A percentile compares a stretch with the other conserved stretches of the same genome.
Conservation (phyloP, 2,329 filamentous ascomycete species). For the Aspergillus ochraceoroseus region DNA sequence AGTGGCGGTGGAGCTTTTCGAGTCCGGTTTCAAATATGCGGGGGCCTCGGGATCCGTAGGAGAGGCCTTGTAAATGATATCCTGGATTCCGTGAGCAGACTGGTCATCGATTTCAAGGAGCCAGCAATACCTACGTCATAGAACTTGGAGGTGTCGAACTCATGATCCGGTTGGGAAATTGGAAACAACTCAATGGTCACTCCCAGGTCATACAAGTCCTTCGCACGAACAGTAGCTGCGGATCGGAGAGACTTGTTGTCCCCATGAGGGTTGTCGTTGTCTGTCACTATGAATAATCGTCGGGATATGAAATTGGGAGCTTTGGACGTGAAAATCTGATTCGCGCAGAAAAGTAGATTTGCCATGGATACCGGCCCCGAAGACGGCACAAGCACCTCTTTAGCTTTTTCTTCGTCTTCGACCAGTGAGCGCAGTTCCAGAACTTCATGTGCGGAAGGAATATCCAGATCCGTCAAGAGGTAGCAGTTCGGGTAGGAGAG, state of each 20-base stretch:
- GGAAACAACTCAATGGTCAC: conserved; percentile 91
- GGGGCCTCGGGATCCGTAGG: conserved; percentile 66
- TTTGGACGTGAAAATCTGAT: conserved; percentile 92
- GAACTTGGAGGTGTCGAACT: conserved; percentile 79
- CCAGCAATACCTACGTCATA: conserved; percentile 67
- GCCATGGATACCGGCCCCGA: conserved; percentile 71
- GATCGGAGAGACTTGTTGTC: conserved; percentile 67
- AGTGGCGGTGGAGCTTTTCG: conserved; percentile 57
- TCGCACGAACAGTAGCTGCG: conserved; percentile 77
- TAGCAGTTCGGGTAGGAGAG: conserved; percentile 86
- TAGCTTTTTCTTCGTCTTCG: conserved; percentile 69
- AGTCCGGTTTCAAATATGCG: conserved; percentile 49
- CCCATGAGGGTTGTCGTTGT: conserved; percentile 80
- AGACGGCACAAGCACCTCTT: conserved; percentile 65
- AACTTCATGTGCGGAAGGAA: conserved; percentile 82
- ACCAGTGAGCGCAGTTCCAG: conserved; percentile 70
- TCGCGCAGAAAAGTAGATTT: conserved; percentile 88
- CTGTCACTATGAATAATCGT: conserved; percentile 90
- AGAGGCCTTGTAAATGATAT: conserved; percentile 79
- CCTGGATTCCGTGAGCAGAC: conserved; percentile 48
- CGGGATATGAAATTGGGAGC: conserved; percentile 91
- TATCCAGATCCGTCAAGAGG: conserved; percentile 77
- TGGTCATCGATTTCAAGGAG: background rate
- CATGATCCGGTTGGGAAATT: conserved; percentile 64
- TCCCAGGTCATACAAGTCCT: conserved; percentile 90